A percentile compares a stretch with the other conserved stretches of the same genome.
phyloP scores from a whole-genome alignment of 306 rosid genomes.

The Cercis canadensis region DNA sequence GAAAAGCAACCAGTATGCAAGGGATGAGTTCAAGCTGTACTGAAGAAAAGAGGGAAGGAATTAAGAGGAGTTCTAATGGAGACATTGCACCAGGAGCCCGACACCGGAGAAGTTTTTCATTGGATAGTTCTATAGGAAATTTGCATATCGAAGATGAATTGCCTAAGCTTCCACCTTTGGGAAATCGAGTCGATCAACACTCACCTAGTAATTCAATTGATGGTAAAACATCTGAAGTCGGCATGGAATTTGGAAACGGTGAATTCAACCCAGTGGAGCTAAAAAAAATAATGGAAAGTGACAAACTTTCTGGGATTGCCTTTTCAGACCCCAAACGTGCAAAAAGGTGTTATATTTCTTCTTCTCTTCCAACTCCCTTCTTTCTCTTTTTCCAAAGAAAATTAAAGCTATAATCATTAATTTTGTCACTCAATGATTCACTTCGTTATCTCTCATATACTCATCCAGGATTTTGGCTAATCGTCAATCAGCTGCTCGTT shows the following conservation, averaged over 20 bases:
- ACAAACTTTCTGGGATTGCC: conserved; percentile 82
- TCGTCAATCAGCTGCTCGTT: conserved; percentile 93
- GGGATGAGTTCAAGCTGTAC: conserved; percentile 51
- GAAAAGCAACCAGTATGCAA: conserved; percentile 34
- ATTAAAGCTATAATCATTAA: not conserved
- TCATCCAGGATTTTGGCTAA: conserved; percentile 82
- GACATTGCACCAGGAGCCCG: conserved; percentile 50
- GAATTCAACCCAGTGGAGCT: conserved; percentile 73
- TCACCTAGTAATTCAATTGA: conserved; percentile 60
- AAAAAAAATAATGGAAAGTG: conserved; percentile 75
- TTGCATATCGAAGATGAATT: conserved; percentile 62
- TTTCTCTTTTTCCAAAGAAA: not conserved
- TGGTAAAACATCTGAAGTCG: conserved; percentile 52
- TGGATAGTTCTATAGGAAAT: conserved; percentile 79
- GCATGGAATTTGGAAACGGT: conserved; percentile 64
- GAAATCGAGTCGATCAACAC: conserved; percentile 49
- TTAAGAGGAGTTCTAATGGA: conserved; percentile 68
- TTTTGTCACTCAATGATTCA: not conserved
- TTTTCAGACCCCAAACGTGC: conserved; percentile 88
- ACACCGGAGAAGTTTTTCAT: conserved; percentile 75
- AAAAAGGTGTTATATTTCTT: conserved; percentile 59
- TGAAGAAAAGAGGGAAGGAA: conserved; percentile 68
- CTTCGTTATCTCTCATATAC: conserved; percentile 15
- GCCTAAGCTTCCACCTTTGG: conserved; percentile 53
- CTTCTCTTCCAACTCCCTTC: not conserved